These are phyloP conservation scores for Gloeopeniophorella convolvens DNA, from an alignment of 768 basidiomycete genomes.

Conservation along the genomic window DNA sequence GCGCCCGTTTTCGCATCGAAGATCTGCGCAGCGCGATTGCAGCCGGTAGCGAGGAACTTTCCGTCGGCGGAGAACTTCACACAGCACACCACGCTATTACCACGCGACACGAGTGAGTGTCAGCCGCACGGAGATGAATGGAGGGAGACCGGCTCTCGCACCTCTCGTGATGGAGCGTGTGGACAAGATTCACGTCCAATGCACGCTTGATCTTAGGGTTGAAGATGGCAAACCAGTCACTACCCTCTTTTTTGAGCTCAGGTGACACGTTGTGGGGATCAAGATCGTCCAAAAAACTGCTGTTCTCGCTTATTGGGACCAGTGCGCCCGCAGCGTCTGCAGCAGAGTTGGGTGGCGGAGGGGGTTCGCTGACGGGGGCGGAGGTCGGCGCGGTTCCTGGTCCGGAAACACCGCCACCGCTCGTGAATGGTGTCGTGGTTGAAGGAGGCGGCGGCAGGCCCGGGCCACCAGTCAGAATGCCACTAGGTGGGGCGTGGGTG, in stretches of 20 bases:
- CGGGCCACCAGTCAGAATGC: slow-evolving; percentile 17
- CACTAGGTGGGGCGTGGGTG: slow-evolving; percentile 10
- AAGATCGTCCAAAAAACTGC: slow-evolving; percentile 42
- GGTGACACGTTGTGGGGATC: slow-evolving; percentile 41
- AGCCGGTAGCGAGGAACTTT: slow-evolving; percentile 89
- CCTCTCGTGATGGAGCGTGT: slow-evolving; percentile 91
- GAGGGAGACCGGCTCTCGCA: slow-evolving; percentile 28
- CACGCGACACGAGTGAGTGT: not conserved
- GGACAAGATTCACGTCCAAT: slow-evolving; percentile 74
- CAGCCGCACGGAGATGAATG: not conserved
- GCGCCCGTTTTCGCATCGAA: slow-evolving; percentile 85
- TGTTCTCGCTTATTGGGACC: slow-evolving; percentile 20
- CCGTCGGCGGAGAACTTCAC: slow-evolving; percentile 94
- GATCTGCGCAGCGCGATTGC: slow-evolving; percentile 93
- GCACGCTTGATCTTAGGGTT: slow-evolving; percentile 73
- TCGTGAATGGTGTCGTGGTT: slow-evolving; percentile 19
- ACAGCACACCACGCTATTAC: slow-evolving; percentile 70
- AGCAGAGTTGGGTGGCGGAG: not conserved
- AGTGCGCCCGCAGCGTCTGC: slow-evolving; percentile 9
- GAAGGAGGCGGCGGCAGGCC: slow-evolving; percentile 21
- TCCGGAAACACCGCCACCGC: slow-evolving; percentile 13
- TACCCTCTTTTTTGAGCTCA: slow-evolving; percentile 64
- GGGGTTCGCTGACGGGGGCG: slow-evolving; percentile 1
- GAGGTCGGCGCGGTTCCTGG: slow-evolving; percentile 16
- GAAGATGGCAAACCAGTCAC: slow-evolving; percentile 87